Evolutionary conservation across 108 stramenopile species (phyloP).

Genomic region (Cyclotella baltica): DNA sequence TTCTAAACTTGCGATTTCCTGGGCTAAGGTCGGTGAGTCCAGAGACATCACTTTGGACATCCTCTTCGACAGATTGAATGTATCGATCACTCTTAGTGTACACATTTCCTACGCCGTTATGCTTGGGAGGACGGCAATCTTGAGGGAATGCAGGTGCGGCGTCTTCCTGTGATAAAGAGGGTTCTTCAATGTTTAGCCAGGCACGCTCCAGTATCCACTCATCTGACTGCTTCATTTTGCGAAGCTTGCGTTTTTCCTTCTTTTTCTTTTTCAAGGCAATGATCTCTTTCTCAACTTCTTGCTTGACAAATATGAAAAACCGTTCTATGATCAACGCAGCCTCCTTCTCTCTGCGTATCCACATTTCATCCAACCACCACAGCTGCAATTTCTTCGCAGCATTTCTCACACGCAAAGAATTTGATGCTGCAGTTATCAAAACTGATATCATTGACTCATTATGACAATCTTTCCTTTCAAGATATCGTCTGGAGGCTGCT

Average conservation of each 20-base stretch:
- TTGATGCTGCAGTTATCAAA: slow-evolving; percentile 45
- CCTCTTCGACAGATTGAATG: slow-evolving; percentile 32
- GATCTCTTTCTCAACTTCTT: slow-evolving; percentile 52
- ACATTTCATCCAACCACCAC: slow-evolving; percentile 69
- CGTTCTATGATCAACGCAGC: slow-evolving; percentile 50
- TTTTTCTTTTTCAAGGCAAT: slow-evolving; percentile 60
- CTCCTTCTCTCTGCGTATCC: slow-evolving; percentile 43
- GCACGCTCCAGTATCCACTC: slow-evolving; percentile 70
- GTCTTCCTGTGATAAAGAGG: slow-evolving; percentile 17
- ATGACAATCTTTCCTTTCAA: slow-evolving; percentile 53
- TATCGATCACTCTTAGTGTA: slow-evolving; percentile 22
- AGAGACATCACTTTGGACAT: slow-evolving; percentile 43
- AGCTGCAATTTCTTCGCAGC: slow-evolving; percentile 70
- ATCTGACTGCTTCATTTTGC: slow-evolving; percentile 58
- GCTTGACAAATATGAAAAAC: slow-evolving; percentile 57
- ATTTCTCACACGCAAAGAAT: slow-evolving; percentile 63
- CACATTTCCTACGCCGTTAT: slow-evolving; percentile 1
- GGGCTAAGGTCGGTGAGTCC: slow-evolving; percentile 41
- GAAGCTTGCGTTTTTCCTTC: slow-evolving; percentile 49
- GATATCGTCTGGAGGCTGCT: slow-evolving; percentile 59
- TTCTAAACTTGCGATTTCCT: slow-evolving; percentile 48
- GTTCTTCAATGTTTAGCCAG: slow-evolving; percentile 69
- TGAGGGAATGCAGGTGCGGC: slow-evolving; percentile 5
- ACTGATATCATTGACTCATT: slow-evolving; percentile 47
- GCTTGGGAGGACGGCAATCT: slow-evolving; percentile 22